phyloP scores from a whole-genome alignment of 441 rosid species.

The Croton setiger region DNA sequence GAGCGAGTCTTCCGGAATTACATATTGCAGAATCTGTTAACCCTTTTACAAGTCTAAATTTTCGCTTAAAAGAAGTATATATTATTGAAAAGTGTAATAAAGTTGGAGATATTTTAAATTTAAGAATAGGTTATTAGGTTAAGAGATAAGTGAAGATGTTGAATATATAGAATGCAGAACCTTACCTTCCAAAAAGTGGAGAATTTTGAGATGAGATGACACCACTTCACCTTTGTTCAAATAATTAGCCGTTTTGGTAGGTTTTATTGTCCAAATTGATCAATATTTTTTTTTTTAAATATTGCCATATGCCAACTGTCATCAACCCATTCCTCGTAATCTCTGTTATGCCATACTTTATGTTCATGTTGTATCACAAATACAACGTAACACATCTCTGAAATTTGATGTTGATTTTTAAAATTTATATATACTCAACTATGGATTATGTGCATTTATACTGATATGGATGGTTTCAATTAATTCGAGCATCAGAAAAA shows the following conservation, averaged over 20 bases:
- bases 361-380: too few species aligned
- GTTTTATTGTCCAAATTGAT: neutral
- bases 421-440: too few species aligned
- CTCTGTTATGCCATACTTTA: too few species aligned
- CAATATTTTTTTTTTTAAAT: neutral
- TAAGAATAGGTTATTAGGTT: neutral
- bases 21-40: too few species aligned
- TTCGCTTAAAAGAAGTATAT: too few species aligned
- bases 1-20: too few species aligned
- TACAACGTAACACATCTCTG: too few species aligned
- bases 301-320: neutral
- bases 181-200: neutral
- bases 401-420: too few species aligned
- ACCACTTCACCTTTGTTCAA: neutral
- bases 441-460: too few species aligned
- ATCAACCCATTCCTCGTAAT: neutral
- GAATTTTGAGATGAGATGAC: neutral
- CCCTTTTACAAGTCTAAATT: too few species aligned
- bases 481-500: too few species aligned
- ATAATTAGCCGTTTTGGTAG: neutral
- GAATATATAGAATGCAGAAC: neutral
- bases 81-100: neutral
- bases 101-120: neutral
- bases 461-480: too few species aligned
- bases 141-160: neutral